Evolutionary conservation across 2,329 filamentous ascomycete species (phyloP).

Genomic region (Plectosphaerella plurivora): DNA sequence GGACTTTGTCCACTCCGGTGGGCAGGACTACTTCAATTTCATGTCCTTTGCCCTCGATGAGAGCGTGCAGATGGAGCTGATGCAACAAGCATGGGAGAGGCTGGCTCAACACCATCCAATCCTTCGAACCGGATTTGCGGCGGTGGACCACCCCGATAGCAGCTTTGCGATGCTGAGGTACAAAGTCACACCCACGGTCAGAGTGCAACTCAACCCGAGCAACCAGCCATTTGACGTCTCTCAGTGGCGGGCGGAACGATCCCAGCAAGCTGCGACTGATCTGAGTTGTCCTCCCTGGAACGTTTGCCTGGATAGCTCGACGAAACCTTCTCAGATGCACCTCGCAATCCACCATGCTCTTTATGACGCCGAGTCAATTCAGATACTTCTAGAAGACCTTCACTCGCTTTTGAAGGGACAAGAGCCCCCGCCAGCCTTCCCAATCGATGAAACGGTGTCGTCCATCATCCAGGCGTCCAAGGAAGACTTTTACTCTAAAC

Average conservation of each 20-base stretch:
- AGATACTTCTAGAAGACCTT: conserved; percentile 59
- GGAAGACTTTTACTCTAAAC: conserved; percentile 24
- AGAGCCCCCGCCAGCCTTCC: background rate
- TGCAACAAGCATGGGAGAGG: conserved; percentile 56
- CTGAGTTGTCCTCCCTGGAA: conserved; percentile 61
- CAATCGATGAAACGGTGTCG: conserved; percentile 30
- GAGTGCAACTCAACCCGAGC: conserved; percentile 11
- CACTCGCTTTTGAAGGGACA: conserved; percentile 17
- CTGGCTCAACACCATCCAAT: conserved; percentile 60
- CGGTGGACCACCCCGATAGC: conserved; percentile 52
- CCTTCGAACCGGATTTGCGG: conserved; percentile 69
- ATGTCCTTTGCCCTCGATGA: conserved; percentile 48
- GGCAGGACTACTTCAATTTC: conserved; percentile 72
- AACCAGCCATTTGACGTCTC: conserved; percentile 21
- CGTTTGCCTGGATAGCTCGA: conserved; percentile 39
- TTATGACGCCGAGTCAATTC: conserved; percentile 77
- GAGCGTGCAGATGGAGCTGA: conserved; percentile 25
- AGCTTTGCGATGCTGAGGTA: conserved; percentile 76
- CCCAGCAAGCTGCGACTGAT: conserved; percentile 27
- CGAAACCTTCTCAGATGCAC: conserved; percentile 27
- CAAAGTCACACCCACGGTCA: conserved; percentile 11
- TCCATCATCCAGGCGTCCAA: conserved; percentile 33
- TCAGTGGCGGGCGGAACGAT: conserved; percentile 29
- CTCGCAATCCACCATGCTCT: conserved; percentile 70
- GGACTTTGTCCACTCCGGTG: conserved; percentile 64